These are phyloP conservation scores for Claviceps paspali DNA, from an alignment of 2,329 filamentous ascomycete genomes.

Conservation along the genomic window DNA sequence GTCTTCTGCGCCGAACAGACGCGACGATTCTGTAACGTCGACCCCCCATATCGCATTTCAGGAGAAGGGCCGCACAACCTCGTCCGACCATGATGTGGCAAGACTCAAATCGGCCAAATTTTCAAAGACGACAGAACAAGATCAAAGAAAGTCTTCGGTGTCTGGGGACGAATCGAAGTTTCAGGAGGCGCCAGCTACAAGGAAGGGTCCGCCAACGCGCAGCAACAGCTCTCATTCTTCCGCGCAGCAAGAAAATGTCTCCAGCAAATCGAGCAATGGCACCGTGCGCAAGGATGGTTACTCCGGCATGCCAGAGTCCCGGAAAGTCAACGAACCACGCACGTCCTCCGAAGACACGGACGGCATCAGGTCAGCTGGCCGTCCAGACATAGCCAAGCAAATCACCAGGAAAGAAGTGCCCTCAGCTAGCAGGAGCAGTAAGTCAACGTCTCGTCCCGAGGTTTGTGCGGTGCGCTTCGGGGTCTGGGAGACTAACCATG, in stretches of 20 bases:
- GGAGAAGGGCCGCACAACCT: conserved; percentile 52
- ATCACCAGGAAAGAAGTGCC: conserved; percentile 53
- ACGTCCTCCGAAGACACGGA: conserved; percentile 46
- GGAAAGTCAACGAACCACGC: conserved; percentile 28
- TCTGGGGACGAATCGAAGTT: conserved; percentile 49
- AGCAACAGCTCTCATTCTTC: conserved; percentile 27
- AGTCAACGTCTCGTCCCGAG: too few species aligned
- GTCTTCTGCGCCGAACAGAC: conserved; percentile 27
- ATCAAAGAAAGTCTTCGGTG: conserved; percentile 14
- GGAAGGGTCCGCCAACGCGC: conserved; percentile 28
- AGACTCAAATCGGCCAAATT: conserved; percentile 35
- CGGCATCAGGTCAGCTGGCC: conserved; percentile 25
- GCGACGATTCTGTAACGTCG: conserved; percentile 34
- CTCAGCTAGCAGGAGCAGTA: conserved; percentile 24
- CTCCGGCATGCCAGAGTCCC: conserved; percentile 11
- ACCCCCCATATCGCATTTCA: conserved; percentile 90
- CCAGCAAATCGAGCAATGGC: conserved; percentile 21
- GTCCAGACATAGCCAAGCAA: conserved; percentile 27
- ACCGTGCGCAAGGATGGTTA: conserved; percentile 12
- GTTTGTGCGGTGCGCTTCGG: background rate
- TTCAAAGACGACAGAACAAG: conserved; percentile 23
- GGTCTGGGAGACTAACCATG: background rate
- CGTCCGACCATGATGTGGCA: conserved; percentile 42
- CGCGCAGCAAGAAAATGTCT: conserved; percentile 19
- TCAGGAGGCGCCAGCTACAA: conserved; percentile 63